These are phyloP conservation scores for Sporisorium graminicola DNA, from an alignment of 1,284 basidiomycete species.

Conservation along the genomic window DNA sequence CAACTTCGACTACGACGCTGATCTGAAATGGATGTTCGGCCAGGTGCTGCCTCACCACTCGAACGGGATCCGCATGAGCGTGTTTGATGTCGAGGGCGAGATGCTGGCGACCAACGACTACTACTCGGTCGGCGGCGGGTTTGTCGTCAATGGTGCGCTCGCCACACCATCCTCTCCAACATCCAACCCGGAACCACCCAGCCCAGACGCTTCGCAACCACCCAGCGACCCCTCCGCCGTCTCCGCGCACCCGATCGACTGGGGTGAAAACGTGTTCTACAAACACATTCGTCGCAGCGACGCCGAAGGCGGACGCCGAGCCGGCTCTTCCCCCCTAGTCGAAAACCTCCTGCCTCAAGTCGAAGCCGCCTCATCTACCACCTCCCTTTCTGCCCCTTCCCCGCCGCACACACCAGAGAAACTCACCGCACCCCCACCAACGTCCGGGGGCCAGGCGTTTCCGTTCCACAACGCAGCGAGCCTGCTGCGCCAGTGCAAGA, in stretches of 20 bases:
- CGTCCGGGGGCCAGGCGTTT: conserved; percentile 76
- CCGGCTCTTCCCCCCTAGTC: conserved; percentile 58
- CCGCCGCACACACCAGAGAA: conserved; percentile 14
- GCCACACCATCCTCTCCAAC: conserved; percentile 41
- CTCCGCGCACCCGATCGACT: conserved; percentile 72
- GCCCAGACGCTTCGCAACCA: conserved; percentile 14
- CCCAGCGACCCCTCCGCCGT: conserved; percentile 17
- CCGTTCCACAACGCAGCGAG: conserved; percentile 85
- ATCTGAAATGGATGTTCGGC: conserved; percentile 92
- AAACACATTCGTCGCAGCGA: conserved; percentile 88
- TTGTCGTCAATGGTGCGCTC: conserved; percentile 66
- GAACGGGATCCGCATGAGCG: conserved; percentile 87
- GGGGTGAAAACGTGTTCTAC: conserved; percentile 93
- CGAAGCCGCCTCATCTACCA: conserved; percentile 8
- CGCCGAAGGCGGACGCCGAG: conserved; percentile 79
- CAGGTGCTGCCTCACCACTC: conserved; percentile 70
- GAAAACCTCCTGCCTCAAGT: conserved; percentile 23
- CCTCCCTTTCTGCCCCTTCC: not conserved
- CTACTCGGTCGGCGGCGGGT: conserved; percentile 73
- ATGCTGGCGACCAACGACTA: conserved; percentile 95
- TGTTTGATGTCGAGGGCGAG: conserved; percentile 83
- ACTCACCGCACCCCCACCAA: conserved; percentile 16
- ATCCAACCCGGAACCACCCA: not conserved
- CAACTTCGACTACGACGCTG: conserved; percentile 84
- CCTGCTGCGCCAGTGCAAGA: conserved; percentile 81